Base-by-base conservation (phyloP, 257 asterid genomes). In the Petunia axillaris region DNA sequence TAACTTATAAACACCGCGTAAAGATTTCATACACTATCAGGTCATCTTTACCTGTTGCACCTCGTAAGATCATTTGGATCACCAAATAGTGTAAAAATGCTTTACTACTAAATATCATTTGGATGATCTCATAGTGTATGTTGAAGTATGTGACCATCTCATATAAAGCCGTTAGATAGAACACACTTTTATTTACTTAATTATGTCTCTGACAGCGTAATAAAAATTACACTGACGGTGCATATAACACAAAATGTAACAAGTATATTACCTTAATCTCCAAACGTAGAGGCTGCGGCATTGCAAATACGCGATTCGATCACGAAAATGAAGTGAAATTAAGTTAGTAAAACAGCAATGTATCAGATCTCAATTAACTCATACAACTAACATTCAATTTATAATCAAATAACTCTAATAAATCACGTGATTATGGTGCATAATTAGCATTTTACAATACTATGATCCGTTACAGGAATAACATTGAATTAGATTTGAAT, bases 281-380 rank as follows among this genome's bases (percentile, higher is more conserved):
- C 81, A 78, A 78, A 11, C 75, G 46, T 53, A 78, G 81, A 78
- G 81, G 81, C 81, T 78, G 81, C n/a, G 37, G n/a, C 75, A 48
- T 63, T 54, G 57, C 63, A 15, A 64, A 58, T 15, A 15, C 39
- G 58, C 25, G 14, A 46, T 8, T 2, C 2, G 13, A 1, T 8
- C 4, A 77, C 13, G 48, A 43, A 77, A 77, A 77, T 4, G 55
- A 59, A 77, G 16, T 10, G 40, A 63, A 52, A 63, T 78, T 63
- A 52, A 48, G 75, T 78, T 11, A 46, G 75, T 46, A 78, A 16
- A 60, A 78, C 75, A 78, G 40, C 57, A 78, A 57, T 43, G 7
- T 48, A 78, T 5, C 75, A 78, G 81, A 63, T 78, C 81, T 63
- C 81, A 63, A 52, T 36, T 37, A 78, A 78, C 63, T 46, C 63